Base-by-base conservation (phyloP, 2,329 filamentous ascomycete species). In the Akanthomyces dipterigenus region DNA sequence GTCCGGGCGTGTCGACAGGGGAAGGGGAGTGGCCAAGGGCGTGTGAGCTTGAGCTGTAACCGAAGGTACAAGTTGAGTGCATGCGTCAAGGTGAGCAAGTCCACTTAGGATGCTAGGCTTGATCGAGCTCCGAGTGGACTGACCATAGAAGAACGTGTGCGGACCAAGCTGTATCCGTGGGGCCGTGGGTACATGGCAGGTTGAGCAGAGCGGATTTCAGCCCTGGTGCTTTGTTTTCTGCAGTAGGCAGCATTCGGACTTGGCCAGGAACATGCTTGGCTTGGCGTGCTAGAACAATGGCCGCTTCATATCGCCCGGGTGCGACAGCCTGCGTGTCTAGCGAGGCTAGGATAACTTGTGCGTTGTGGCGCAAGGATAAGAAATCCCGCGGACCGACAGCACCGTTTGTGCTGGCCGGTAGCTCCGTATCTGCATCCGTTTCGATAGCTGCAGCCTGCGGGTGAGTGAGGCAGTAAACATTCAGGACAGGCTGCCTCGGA, bases 21-120 rank as follows among this genome's bases (percentile, higher is more conserved):
- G 48, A n/a, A 20, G 28, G 56, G 43, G 40, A 38, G 42, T 46
- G 12, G 16, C 22, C 11, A 12, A 9, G 40, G 26, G 38, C 5
- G 57, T 53, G 49, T 31, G 22, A 28, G 26, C 24, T 40, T 34
- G 43, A 38, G 9, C 36, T 31, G 40, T 45, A 59, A 51, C 46
- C 46, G 38, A 60, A 46, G 57, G 57, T 60, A 60, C 57, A 60
- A 46, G 49, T 11, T 12, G n/a, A 38, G 36, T 60, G 54, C 57
- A 36, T 38, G 24, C 24, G 22, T 48, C 26, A 5, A 34, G 38
- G 20, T 34, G 50, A 36, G 12, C 36, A 9, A 7, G 34, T 22
- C 11, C 34, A 36, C 36, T 2, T 28, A 51, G 5, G 3, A 54
- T 54, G n/a, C 50, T 40, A 40, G 20, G 55, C 43, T 49, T 54